A percentile compares a stretch with the other conserved stretches of the same genome.
phyloP scores from a whole-genome alignment of 371 early-diverging fungal species.

The Rhizoclosmatium hyalinum region DNA sequence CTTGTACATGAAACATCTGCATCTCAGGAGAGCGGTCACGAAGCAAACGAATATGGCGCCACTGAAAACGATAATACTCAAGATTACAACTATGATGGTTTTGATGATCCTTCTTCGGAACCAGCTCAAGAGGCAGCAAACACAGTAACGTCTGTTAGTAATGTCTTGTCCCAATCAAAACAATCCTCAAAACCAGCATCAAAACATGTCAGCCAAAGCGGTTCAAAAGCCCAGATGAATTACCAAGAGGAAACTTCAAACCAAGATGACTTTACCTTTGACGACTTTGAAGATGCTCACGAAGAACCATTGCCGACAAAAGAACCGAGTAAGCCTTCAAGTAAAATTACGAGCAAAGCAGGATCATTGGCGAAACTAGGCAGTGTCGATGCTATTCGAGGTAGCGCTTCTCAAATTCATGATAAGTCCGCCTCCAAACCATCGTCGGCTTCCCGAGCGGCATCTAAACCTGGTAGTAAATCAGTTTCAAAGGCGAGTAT shows the following conservation, averaged over 20 bases:
- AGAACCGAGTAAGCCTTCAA: too few relatives aligned
- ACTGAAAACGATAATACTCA: too few relatives aligned
- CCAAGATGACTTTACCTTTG: slow-evolving; percentile 24
- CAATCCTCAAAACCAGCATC: slow-evolving; percentile 3
- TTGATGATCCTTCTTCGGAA: background rate
- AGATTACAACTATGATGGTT: slow-evolving; percentile 3
- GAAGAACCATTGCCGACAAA: background rate
- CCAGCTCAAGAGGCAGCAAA: background rate
- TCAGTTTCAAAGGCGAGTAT: background rate
- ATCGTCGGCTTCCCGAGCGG: background rate
- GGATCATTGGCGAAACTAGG: background rate
- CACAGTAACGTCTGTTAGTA: background rate
- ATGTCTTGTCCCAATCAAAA: background rate
- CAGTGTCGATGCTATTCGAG: background rate
- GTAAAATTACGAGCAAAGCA: background rate
- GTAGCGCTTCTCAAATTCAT: too few relatives aligned
- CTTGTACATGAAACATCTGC: background rate
- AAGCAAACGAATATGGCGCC: background rate
- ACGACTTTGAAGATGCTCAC: slow-evolving; percentile 20
- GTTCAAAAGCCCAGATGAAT: background rate
- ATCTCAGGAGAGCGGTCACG: background rate
- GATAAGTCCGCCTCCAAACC: background rate
- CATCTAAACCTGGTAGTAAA: background rate
- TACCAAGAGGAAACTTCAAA: background rate
- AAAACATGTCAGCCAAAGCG: background rate